Percentiles rank a stretch among this genome's conserved stretches.
Evolutionary conservation across 2,329 filamentous ascomycete species (phyloP).

Genomic region (Leptographium radiaticola): DNA sequence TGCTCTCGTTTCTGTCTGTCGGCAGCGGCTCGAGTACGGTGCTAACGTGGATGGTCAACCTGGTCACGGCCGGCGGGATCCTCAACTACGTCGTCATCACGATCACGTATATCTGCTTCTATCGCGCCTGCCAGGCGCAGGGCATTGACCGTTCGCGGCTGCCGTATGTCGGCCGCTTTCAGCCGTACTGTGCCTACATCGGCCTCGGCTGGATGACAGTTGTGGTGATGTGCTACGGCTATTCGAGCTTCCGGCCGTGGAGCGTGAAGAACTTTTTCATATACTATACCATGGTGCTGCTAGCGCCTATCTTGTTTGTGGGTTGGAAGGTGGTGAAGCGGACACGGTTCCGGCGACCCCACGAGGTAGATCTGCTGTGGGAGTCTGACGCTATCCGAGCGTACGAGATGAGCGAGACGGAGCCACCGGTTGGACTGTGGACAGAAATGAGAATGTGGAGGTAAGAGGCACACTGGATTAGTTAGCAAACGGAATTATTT

Average conservation of each 20-base stretch:
- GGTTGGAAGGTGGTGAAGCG: slow-evolving; percentile 52
- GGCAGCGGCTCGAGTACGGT: slow-evolving; percentile 21
- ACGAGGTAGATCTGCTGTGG: slow-evolving; percentile 15
- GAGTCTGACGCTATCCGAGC: slow-evolving; percentile 16
- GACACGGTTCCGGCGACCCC: slow-evolving; percentile 26
- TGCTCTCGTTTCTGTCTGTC: slow-evolving; percentile 27
- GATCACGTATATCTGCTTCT: slow-evolving; percentile 25
- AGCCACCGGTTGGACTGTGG: slow-evolving; percentile 7
- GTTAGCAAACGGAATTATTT: too few species aligned
- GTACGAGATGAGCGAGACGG: slow-evolving; percentile 22
- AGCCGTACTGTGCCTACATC: slow-evolving; percentile 26
- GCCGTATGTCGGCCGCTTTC: slow-evolving; percentile 24
- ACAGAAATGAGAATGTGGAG: slow-evolving; percentile 1
- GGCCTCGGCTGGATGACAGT: slow-evolving; percentile 11
- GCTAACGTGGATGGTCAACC: slow-evolving; percentile 28
- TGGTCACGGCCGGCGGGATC: slow-evolving; percentile 29
- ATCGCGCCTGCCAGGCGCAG: slow-evolving; percentile 23
- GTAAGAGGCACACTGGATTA: too few species aligned
- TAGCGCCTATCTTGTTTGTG: slow-evolving; percentile 39
- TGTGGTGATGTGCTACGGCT: slow-evolving; percentile 33
- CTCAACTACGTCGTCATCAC: slow-evolving; percentile 31
- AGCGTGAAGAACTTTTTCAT: slow-evolving; percentile 31
- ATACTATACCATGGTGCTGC: slow-evolving; percentile 44
- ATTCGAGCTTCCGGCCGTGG: slow-evolving; percentile 37
- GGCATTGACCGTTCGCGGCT: slow-evolving; percentile 20